Base-by-base conservation (phyloP, 805 yeast genomes). In the Priceomyces haplophilus region DNA sequence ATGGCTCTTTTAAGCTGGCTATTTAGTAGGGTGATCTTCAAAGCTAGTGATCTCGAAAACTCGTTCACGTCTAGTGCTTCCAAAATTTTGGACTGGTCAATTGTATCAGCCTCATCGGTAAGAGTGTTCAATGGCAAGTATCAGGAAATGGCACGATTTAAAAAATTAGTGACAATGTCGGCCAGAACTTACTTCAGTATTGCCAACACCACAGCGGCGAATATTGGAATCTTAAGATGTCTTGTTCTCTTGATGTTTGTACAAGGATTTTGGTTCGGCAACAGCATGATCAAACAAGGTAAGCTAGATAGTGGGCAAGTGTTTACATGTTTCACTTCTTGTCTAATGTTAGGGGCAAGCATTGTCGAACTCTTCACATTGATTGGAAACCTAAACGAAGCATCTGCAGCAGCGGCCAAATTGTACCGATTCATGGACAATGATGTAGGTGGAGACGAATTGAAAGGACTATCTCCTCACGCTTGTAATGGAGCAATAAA, bases 221-320 rank as follows among this genome's bases (percentile, higher is more conserved):
- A 88, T 55, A 59, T 75, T 17, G 83, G 85, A 0, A 34, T 76
- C 0, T 61, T 83, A 39, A 76, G 83, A 51, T 63, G 76, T 18
- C 50, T 90, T 3, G 73, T 83, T 0, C 66, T 88, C 30, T 58
- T 81, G 56, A 82, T 89, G 81, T 89, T 91, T 67, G 85, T 90
- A 2, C 96, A 88, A 61, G 95, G 91, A 0, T 86, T 93, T 53
- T 89, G 95, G 88, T 91, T 84, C 64, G 99, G 98, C 1, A 76
- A 83, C 21, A 72, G 71, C 35, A 74, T 86, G 69, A 82, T 88
- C 3, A 61, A 64, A 27, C 60, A 63, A 4, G 78, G 79, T 0
- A 69, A 74, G 7, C 56, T 82, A 11, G 52, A 67, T 1, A 65
- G 88, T 2, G 83, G 86, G 10, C 74, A 80, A 31, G 87, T 91